phyloP scores from a whole-genome alignment of 2,329 filamentous ascomycete species.

The Westerdykella aurantiaca region DNA sequence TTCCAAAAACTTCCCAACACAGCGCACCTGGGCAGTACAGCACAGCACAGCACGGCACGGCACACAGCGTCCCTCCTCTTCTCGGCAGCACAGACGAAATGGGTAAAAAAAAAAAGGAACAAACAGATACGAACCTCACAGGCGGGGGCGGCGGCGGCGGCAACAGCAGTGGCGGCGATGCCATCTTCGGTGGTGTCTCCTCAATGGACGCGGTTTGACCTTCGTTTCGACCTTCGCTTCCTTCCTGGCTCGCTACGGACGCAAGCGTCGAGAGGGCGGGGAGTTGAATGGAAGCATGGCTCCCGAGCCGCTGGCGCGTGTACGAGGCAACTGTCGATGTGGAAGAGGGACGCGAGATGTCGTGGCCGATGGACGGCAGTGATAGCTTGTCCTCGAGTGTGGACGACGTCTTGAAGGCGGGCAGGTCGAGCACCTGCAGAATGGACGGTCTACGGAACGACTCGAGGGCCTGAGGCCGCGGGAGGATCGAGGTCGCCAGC shows the following conservation, averaged over 20 bases:
- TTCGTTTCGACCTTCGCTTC: conserved; percentile 21
- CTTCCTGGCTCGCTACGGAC: conserved; percentile 49
- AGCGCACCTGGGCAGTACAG: too few species aligned
- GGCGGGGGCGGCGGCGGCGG: conserved; percentile 16
- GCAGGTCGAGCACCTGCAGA: conserved; percentile 44
- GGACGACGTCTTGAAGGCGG: conserved; percentile 43
- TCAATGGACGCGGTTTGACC: conserved; percentile 19
- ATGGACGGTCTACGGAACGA: conserved; percentile 45
- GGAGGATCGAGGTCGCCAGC: conserved; percentile 53
- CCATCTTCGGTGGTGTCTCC: conserved; percentile 22
- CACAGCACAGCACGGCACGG: too few species aligned
- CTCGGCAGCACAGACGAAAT: too few species aligned
- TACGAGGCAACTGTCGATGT: conserved; percentile 45
- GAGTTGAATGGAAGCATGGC: conserved; percentile 42
- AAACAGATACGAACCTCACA: background rate
- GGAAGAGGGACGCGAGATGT: conserved; percentile 51
- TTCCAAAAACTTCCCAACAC: too few species aligned
- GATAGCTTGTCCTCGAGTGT: conserved; percentile 44
- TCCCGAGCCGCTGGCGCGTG: conserved; percentile 36
- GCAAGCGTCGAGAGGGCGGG: conserved; percentile 57
- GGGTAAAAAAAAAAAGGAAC: too few species aligned
- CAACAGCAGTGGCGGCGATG: conserved; percentile 19
- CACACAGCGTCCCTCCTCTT: too few species aligned
- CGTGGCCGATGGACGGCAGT: conserved; percentile 45
- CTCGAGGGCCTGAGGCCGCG: conserved; percentile 55